Percentiles rank a stretch among this genome's conserved stretches.
These are phyloP conservation scores for Colletotrichum coccodes DNA, from an alignment of 2,329 filamentous ascomycete genomes.

Conservation along the genomic window DNA sequence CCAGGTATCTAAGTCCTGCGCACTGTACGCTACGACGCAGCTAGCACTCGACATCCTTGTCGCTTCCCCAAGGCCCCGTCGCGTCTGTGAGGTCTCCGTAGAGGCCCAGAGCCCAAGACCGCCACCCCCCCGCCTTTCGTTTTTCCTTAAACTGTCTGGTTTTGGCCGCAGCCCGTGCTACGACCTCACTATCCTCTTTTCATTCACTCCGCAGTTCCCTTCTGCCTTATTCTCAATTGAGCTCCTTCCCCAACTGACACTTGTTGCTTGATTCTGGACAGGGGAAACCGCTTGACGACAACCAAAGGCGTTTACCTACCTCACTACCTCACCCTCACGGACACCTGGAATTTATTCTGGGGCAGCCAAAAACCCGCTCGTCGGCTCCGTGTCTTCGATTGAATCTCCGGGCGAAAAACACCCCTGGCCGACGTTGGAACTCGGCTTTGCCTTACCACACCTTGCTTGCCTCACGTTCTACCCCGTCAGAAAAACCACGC, in stretches of 20 bases:
- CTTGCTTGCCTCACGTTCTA: slow-evolving; percentile 1
- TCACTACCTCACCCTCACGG: neutral
- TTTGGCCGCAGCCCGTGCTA: slow-evolving; percentile 57
- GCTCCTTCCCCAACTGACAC: slow-evolving; percentile 47
- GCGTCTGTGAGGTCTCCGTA: slow-evolving; percentile 21
- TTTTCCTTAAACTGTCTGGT: slow-evolving; percentile 52
- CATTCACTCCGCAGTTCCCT: slow-evolving; percentile 59
- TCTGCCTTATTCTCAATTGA: slow-evolving; percentile 50
- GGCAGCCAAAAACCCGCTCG: slow-evolving; percentile 28
- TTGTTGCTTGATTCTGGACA: slow-evolving; percentile 52
- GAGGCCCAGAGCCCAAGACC: slow-evolving; percentile 26
- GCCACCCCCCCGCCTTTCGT: slow-evolving; percentile 41
- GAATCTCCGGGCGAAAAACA: neutral
- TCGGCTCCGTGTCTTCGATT: slow-evolving; percentile 14
- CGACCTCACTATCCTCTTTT: slow-evolving; percentile 62
- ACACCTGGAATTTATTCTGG: slow-evolving; percentile 22
- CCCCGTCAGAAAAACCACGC: neutral
- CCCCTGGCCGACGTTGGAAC: neutral
- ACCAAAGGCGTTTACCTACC: slow-evolving; percentile 38
- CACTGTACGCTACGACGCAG: slow-evolving; percentile 29
- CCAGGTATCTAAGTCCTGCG: slow-evolving; percentile 15
- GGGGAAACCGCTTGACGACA: slow-evolving; percentile 41
- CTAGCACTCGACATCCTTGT: slow-evolving; percentile 29
- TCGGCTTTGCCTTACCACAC: slow-evolving; percentile 6
- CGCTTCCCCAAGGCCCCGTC: slow-evolving; percentile 23